Evolutionary conservation across 106 monocot species (phyloP), one percentile per base, ranked within the genome.

Genomic region (Dendrobium chrysotoxum): DNA sequence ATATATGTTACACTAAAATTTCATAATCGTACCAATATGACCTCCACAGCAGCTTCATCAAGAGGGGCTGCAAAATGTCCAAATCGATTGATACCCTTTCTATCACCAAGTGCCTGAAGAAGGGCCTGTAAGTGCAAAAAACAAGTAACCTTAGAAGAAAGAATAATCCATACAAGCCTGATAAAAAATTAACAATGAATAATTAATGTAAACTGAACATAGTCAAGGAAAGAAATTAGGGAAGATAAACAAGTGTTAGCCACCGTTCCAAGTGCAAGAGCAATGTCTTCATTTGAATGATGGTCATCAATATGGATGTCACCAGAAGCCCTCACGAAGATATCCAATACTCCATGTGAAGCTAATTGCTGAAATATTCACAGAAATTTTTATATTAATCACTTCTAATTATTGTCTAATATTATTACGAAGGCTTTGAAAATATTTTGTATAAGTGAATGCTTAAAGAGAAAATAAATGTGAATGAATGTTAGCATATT

Each of bases 271-370:
- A 98, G 87, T 44, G 98, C 95, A 86, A 98, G 92, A 76, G 98
- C 98, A 87, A 98, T 82, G 82, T 98, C 94, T 84, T 98, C 98
- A 86, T 98, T 98, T 18, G 98, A 91, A 79, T 98, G 98, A 85
- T 98, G 95, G 64, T 98, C 92, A 87, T 98, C 98, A 75, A 98
- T 98, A 79, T 98, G 98, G 53, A 79, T 92, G 76, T 98, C 98
- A 83, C 98, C 98, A 80, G 79, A 74, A 25, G 95, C 98, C 76
- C 87, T 92, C 54, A 98, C 92, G 82, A 77, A 76, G 54, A 98
- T 44, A 81, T 98, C 98, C 81, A 98, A 91, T 1, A 98, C 82
- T 65, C 98, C 98, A 87, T 98, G 95, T 16, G 94, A 98, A 77
- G 98, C 89, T 54, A 98, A 46, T 93, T 98, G 98, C 98, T 98